phyloP scores from a whole-genome alignment of 495 filamentous ascomycete genomes.

The Penicillium verhagenii region DNA sequence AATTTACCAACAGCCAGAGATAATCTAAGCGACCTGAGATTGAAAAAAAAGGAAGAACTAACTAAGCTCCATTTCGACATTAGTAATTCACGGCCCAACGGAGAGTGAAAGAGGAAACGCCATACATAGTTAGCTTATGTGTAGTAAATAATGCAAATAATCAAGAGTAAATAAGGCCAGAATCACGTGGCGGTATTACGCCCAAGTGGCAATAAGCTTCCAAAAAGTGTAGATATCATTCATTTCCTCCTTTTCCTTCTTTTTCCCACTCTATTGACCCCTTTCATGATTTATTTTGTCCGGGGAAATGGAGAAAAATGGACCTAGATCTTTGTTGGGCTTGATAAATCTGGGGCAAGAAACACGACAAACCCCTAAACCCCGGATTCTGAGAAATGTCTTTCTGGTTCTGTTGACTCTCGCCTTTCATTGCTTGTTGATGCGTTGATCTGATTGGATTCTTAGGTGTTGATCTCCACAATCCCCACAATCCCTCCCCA shows the following conservation, averaged over 20 bases:
- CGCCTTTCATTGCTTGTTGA: background rate
- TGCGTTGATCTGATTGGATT: no score
- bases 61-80: no score
- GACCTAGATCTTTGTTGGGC: background rate
- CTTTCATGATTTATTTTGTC: background rate
- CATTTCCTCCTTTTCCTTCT: no score
- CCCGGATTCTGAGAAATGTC: background rate
- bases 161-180: background rate
- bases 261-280: no score
- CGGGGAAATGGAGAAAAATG: background rate
- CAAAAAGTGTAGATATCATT: no score
- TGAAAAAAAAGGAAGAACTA: no score
- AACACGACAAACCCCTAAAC: background rate
- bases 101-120: no score
- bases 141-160: background rate
- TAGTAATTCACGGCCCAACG: background rate
- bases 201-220: background rate
- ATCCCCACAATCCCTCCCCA: slow-evolving; percentile 9
- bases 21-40: background rate
- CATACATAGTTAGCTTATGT: no score
- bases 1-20: background rate
- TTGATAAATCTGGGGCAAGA: background rate
- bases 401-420: no score
- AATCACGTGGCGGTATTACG: background rate
- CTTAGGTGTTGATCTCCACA: background rate